phyloP scores from a whole-genome alignment of 768 basidiomycete genomes.

The Cystobasidium onofrii region DNA sequence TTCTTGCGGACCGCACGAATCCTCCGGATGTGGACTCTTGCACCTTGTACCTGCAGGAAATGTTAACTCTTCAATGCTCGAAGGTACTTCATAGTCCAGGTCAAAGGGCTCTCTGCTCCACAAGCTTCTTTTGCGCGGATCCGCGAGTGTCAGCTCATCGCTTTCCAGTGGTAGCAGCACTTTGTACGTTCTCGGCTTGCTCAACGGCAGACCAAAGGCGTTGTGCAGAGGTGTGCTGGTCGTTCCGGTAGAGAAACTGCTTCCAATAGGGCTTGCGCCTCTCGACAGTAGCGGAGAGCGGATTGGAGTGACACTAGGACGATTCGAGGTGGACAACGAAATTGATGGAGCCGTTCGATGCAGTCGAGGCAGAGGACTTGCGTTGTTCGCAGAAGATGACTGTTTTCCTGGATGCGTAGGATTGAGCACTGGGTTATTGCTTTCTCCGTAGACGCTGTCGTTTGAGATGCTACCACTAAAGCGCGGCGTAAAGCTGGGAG shows the following conservation, averaged over 20 bases:
- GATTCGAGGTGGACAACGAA: background rate
- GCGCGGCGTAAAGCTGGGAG: background rate
- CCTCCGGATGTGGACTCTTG: slow-evolving; percentile 21
- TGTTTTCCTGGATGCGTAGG: background rate
- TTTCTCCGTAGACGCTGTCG: background rate
- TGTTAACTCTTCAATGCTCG: background rate
- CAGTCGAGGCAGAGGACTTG: background rate
- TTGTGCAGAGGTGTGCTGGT: slow-evolving; percentile 2
- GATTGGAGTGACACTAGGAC: background rate
- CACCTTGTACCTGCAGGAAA: background rate
- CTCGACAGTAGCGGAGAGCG: background rate
- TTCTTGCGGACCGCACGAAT: background rate
- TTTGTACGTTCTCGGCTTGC: slow-evolving; percentile 13
- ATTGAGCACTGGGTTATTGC: background rate
- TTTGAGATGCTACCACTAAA: background rate
- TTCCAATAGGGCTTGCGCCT: slow-evolving; percentile 23
- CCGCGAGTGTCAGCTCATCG: background rate
- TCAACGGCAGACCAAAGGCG: background rate
- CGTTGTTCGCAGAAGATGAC: background rate
- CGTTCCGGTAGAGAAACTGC: slow-evolving; percentile 16
- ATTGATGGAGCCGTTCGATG: background rate
- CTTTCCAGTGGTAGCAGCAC: slow-evolving; percentile 10
- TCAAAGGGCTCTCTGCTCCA: background rate
- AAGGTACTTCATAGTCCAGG: background rate
- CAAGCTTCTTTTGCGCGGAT: background rate